Evolutionary conservation across 257 asterid genomes (phyloP).

Genomic region (Cynanchum wilfordii): DNA sequence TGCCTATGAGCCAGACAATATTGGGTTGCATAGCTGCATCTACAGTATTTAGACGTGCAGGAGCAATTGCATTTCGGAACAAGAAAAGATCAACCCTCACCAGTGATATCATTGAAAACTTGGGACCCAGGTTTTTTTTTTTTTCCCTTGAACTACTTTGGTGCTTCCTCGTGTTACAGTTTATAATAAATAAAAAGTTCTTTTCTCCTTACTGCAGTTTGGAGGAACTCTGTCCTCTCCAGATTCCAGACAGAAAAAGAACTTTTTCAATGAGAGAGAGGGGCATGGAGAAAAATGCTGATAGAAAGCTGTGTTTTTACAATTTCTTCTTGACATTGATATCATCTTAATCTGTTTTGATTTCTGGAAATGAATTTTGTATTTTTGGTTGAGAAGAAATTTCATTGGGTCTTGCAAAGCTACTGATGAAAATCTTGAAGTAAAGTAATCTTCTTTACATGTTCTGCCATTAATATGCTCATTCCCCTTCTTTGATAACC

Average conservation of each 20-base stretch:
- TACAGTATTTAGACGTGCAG: conserved; percentile 67
- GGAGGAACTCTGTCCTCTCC: conserved; percentile 68
- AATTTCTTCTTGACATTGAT: neutral
- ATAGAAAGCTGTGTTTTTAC: neutral
- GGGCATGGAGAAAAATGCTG: neutral
- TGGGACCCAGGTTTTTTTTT: conserved; percentile 54
- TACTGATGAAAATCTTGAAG: neutral
- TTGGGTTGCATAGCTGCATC: conserved; percentile 83
- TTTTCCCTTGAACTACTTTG: conserved; percentile 11
- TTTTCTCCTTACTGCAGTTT: conserved; percentile 41
- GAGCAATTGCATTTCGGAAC: conserved; percentile 60
- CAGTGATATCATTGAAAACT: conserved; percentile 67
- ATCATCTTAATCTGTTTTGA: neutral
- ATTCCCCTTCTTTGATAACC: neutral
- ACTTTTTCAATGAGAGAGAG: neutral
- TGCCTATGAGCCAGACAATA: conserved; percentile 41
- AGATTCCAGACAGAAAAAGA: neutral
- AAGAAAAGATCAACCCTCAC: conserved; percentile 87
- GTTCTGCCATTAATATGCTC: neutral
- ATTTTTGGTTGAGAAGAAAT: neutral
- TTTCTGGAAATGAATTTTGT: neutral
- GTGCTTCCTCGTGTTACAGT: neutral
- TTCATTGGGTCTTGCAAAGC: neutral
- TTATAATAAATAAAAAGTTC: neutral
- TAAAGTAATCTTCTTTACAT: neutral